A percentile compares a stretch with the other conserved stretches of the same genome.
Conservation (phyloP, 1,139 yeast genomes). For the Lodderomyces margitis region DNA sequence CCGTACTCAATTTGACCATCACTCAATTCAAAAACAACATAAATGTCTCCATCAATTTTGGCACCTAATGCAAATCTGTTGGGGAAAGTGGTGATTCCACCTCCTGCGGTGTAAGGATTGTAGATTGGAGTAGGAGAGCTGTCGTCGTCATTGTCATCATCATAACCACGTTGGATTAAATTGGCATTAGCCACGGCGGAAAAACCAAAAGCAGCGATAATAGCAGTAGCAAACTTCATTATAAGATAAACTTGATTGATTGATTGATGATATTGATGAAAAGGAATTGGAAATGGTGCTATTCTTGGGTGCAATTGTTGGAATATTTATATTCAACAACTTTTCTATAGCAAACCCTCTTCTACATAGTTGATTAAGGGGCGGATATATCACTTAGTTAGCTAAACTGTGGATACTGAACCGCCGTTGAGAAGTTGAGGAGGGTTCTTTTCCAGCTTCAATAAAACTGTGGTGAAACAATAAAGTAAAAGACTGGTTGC, state of each 20-base stretch:
- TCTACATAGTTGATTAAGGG: too few species aligned
- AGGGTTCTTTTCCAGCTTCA: too few species aligned
- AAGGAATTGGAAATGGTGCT: not conserved
- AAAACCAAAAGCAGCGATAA: not conserved
- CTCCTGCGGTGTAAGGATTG: not conserved
- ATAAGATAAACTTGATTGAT: not conserved
- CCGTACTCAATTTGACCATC: conserved; percentile 4
- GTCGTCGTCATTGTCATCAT: not conserved
- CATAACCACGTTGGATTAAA: conserved; percentile 4
- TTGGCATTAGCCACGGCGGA: not conserved
- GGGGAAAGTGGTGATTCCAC: conserved; percentile 1
- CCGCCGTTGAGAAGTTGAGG: too few species aligned
- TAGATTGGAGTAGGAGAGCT: not conserved
- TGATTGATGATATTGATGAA: not conserved
- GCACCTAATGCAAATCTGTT: conserved; percentile 3
- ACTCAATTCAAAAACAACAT: conserved; percentile 1
- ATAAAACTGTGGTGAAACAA: too few species aligned
- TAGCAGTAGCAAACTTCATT: conserved; percentile 1
- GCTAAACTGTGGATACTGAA: conserved; percentile 1
- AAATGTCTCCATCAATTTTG: conserved; percentile 1
- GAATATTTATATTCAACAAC: conserved; percentile 1
- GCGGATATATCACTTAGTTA: too few species aligned
- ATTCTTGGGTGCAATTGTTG: not conserved
- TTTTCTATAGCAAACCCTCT: too few species aligned
- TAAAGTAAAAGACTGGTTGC: too few species aligned